Evolutionary conservation across 2,329 filamentous ascomycete species (phyloP), one percentile per base, ranked within the genome.

Genomic region (Tolypocladium paradoxum): DNA sequence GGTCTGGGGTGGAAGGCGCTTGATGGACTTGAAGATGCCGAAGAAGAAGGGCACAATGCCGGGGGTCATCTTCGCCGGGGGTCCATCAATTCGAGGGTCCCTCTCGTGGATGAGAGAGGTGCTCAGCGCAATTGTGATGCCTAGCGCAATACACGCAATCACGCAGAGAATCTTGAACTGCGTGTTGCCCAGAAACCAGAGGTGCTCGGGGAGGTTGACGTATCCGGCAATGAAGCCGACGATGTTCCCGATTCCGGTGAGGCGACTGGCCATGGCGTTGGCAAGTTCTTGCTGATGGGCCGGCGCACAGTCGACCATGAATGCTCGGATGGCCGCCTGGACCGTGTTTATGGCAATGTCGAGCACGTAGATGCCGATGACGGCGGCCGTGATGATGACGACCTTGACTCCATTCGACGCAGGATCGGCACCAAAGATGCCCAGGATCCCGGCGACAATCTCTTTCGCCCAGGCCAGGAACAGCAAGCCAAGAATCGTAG

Each of bases 321-420:
- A 95, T 27, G 91, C 90, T 58, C 91, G 82, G 63, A 96, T 88
- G 5, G 84, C 88, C 49, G 93, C 92, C 78, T 97, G 92, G 35
- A 97, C 89, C 80, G 91, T 93, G 70, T 97, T 97, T 73, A 97
- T 93, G 62, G 91, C 84, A 68, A 97, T 93, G 68, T 97, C 92
- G 50, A 97, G 78, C 49, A 93, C 76, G 69, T 95, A 97, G 62
- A 97, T 87, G 72, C 90, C 86, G 33, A 90, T 65, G 6, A 96
- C 90, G 8, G 92, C 92, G 54, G 89, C 78, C 34, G 89, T 73
- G 59, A 96, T 92, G 48, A 87, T 81, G 43, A 76, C 73, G 4
- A 76, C 77, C 62, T 82, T 84, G 47, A 87, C 84, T 3, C 76
- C 80, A 8, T 77, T 61, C 0, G 85, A 88, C 38, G 83, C 77